phyloP scores from a whole-genome alignment of 768 basidiomycete species.

The Mycena crocata region DNA sequence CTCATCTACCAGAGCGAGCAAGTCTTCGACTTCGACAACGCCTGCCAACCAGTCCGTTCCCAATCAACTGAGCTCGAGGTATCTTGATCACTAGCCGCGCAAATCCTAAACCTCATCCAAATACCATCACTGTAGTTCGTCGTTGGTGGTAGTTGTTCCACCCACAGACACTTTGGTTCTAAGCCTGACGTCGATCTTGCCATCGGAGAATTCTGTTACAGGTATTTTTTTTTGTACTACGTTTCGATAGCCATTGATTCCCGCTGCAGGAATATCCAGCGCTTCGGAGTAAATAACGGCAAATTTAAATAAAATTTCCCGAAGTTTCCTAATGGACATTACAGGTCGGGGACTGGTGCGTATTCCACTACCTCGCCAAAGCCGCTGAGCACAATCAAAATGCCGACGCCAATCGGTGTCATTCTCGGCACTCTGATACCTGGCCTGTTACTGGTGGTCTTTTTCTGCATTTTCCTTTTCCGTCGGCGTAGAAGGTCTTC shows the following conservation, averaged over 20 bases:
- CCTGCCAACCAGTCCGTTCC: neutral
- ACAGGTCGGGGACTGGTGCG: slow-evolving; percentile 3
- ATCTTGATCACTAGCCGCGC: neutral
- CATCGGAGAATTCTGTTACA: neutral
- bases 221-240: neutral
- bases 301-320: neutral
- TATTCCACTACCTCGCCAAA: neutral
- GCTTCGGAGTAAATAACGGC: slow-evolving; percentile 14
- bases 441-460: neutral
- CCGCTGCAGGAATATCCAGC: neutral
- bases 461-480: slow-evolving; percentile 14
- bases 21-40: neutral
- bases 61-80: slow-evolving; percentile 10
- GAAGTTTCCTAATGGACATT: neutral
- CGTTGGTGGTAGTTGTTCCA: neutral
- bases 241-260: neutral
- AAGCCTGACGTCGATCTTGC: neutral
- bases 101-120: neutral
- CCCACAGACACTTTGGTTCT: neutral
- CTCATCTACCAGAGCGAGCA: neutral
- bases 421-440: slow-evolving; percentile 15
- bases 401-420: neutral
- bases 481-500: neutral
- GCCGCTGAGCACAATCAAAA: neutral
- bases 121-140: neutral